A percentile compares a stretch with the other conserved stretches of the same genome.
Conservation (phyloP, 2,329 filamentous ascomycete species). For the Madurella fahalii region DNA sequence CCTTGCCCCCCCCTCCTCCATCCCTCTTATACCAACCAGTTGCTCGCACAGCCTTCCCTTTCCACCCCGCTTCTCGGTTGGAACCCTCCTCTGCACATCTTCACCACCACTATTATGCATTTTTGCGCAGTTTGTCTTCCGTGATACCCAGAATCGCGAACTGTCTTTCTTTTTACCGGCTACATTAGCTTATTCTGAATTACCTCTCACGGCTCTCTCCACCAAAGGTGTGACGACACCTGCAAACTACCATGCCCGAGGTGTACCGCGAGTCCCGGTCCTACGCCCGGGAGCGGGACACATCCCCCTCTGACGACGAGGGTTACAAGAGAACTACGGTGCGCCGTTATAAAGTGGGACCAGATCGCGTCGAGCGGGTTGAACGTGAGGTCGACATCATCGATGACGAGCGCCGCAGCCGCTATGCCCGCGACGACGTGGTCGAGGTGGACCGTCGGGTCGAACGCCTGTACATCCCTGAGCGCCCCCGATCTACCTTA, state of each 20-base stretch:
- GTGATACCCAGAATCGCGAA: slow-evolving; percentile 13
- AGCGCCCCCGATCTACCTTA: slow-evolving; percentile 49
- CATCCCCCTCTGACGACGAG: slow-evolving; percentile 41
- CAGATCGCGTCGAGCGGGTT: slow-evolving; percentile 38
- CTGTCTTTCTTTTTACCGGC: not conserved
- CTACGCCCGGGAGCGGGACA: slow-evolving; percentile 32
- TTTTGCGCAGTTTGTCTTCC: slow-evolving; percentile 6
- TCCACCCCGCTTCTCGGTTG: slow-evolving; percentile 13
- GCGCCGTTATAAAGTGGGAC: slow-evolving; percentile 49
- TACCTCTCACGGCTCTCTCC: slow-evolving; percentile 2
- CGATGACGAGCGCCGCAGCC: slow-evolving; percentile 45
- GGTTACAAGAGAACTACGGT: slow-evolving; percentile 45
- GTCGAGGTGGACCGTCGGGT: slow-evolving; percentile 42
- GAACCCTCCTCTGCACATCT: slow-evolving; percentile 1
- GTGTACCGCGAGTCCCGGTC: slow-evolving; percentile 34
- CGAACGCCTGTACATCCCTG: slow-evolving; percentile 40
- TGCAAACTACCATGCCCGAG: slow-evolving; percentile 27
- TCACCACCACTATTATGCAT: slow-evolving; percentile 1
- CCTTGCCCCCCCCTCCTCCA: slow-evolving; percentile 5
- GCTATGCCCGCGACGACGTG: slow-evolving; percentile 39
- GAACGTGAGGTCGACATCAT: slow-evolving; percentile 37
- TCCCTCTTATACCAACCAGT: slow-evolving; percentile 15
- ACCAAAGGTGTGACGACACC: slow-evolving; percentile 12
- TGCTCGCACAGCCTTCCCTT: slow-evolving; percentile 13
- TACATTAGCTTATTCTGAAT: not conserved